Percentiles rank a stretch among this genome's conserved stretches.
These are phyloP conservation scores for Epichloe sp. DNA, from an alignment of 2,329 filamentous ascomycete genomes.

Conservation along the genomic window DNA sequence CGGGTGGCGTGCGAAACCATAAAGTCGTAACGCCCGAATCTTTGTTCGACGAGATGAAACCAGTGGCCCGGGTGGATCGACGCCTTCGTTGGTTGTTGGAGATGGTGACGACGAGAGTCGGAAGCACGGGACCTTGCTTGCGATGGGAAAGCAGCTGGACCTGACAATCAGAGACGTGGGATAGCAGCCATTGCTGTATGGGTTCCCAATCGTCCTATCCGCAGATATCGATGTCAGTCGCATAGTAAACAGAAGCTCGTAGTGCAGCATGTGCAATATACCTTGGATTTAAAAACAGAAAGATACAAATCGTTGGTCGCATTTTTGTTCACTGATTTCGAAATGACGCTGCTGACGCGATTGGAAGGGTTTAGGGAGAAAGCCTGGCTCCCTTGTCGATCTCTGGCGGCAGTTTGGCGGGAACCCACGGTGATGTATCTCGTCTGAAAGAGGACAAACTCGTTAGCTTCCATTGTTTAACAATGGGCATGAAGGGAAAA, in stretches of 20 bases:
- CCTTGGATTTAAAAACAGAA: conserved; percentile 44
- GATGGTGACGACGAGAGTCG: conserved; percentile 46
- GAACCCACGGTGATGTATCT: conserved; percentile 46
- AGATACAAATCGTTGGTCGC: conserved; percentile 33
- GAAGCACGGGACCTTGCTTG: conserved; percentile 46
- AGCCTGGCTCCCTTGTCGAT: conserved; percentile 22
- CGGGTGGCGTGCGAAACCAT: conserved; percentile 41
- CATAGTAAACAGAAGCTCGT: neutral
- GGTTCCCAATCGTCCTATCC: conserved; percentile 37
- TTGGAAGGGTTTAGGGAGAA: conserved; percentile 28
- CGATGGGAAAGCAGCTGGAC: conserved; percentile 46
- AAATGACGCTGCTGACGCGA: conserved; percentile 24
- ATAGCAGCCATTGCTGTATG: conserved; percentile 38
- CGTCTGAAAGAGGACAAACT: conserved; percentile 24
- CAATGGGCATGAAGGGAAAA: neutral
- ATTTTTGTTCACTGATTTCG: conserved; percentile 22
- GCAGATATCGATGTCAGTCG: conserved; percentile 3
- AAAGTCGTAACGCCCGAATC: conserved; percentile 35
- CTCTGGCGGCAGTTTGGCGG: conserved; percentile 18
- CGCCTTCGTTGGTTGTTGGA: conserved; percentile 50
- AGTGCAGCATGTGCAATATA: conserved; percentile 12
- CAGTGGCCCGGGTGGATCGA: conserved; percentile 49
- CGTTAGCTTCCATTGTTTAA: conserved; percentile 4
- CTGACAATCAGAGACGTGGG: conserved; percentile 41
- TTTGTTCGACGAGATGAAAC: conserved; percentile 37